These are phyloP conservation scores for Naganishia liquefaciens DNA, from an alignment of 1,284 basidiomycete genomes.

Conservation along the genomic window DNA sequence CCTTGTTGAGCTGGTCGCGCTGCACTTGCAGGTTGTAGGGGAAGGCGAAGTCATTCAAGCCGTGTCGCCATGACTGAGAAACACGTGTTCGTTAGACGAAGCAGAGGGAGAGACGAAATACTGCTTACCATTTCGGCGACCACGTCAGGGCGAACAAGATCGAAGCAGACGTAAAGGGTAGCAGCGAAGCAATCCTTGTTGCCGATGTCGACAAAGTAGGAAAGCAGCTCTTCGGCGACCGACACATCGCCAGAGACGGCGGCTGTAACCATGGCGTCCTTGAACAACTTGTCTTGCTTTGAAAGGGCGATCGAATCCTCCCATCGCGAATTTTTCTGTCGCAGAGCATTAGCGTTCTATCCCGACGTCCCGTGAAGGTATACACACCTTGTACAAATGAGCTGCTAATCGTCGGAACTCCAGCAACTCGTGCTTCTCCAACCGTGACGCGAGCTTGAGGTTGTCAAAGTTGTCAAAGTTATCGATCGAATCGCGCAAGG, in stretches of 20 bases:
- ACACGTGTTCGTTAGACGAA: not conserved
- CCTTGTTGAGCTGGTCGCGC: slow-evolving; percentile 55
- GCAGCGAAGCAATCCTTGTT: slow-evolving; percentile 98
- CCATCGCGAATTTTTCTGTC: slow-evolving; percentile 87
- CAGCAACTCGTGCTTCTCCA: slow-evolving; percentile 88
- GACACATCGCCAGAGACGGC: slow-evolving; percentile 75
- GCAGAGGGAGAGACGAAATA: not conserved
- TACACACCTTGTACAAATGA: slow-evolving; percentile 85
- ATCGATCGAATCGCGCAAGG: slow-evolving; percentile 91
- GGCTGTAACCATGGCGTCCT: slow-evolving; percentile 92
- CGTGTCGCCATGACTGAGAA: slow-evolving; percentile 79
- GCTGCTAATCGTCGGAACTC: slow-evolving; percentile 95
- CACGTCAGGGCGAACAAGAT: slow-evolving; percentile 83
- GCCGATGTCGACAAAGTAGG: slow-evolving; percentile 94
- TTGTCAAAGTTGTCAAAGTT: slow-evolving; percentile 98
- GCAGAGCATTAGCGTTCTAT: not conserved
- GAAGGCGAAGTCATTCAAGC: slow-evolving; percentile 93
- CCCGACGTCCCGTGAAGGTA: not conserved
- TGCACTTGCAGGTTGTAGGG: slow-evolving; percentile 88
- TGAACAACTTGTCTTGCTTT: slow-evolving; percentile 94
- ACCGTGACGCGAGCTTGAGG: slow-evolving; percentile 76
- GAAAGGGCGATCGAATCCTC: slow-evolving; percentile 91
- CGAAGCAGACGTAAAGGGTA: slow-evolving; percentile 86
- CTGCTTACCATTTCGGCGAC: slow-evolving; percentile 73
- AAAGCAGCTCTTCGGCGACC: slow-evolving; percentile 88